Evolutionary conservation across 108 stramenopile species (phyloP), one percentile per base, ranked within the genome.

Genomic region (Parietichytrium sp.): DNA sequence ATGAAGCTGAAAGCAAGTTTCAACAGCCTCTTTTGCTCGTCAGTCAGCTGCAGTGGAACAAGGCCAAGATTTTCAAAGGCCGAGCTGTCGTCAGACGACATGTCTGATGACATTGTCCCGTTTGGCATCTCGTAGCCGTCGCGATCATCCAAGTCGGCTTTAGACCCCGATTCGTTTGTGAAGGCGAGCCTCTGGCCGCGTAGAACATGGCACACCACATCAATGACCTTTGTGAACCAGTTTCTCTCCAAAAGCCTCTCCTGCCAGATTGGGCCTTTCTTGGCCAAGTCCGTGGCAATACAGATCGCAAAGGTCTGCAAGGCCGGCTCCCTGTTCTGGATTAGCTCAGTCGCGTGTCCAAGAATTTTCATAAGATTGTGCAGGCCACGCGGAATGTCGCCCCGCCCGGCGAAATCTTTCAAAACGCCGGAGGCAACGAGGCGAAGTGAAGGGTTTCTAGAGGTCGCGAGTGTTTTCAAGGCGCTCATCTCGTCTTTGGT

Each of bases 401-500:
- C 36, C 3, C 61, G 18, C 13, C 61, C 45, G 38, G 61, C 29
- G 42, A 45, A 72, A 13, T 72, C 61, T 10, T 42, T 42, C 13
- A 72, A 42, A 10, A 72, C 61, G 13, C 20, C 42, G 8, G 61
- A 33, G 12, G 61, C 61, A 27, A 72, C 61, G 0, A n/a, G 33
- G 13, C 61, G 61, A 7, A 72, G 61, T 10, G 61, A 72, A 12
- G 61, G 33, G 23, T 33, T n/a, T 72, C 3, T 72, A n/a, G 61
- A 72, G 38, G 42, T 72, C 45, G 61, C 61, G 38, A 72, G 45
- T 45, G 45, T 42, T 42, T 72, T 72, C 20, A 72, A 42, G 20
- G 61, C 61, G 42, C 20, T 27, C 61, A 72, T 72, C 33, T 72
- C 61, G 42, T 72, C 61, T 42, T 6, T 72, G 38, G 61, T 72